Conservation (phyloP, 2,329 filamentous ascomycete species). For the Sordariomycetes sp. region DNA sequence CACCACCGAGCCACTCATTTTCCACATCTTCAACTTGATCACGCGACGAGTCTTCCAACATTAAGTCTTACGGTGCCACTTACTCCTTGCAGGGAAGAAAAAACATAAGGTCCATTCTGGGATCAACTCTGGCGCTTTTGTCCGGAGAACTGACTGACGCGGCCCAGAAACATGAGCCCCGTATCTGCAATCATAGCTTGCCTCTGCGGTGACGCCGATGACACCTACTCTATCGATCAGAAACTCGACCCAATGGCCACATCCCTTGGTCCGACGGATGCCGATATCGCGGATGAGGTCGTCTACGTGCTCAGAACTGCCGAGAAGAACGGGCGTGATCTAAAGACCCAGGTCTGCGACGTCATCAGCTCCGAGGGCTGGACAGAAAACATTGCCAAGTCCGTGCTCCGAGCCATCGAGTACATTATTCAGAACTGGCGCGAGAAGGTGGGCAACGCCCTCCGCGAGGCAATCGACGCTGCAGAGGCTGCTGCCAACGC, state of each 20-base stretch:
- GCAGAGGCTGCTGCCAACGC: neutral
- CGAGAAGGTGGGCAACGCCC: slow-evolving; percentile 5
- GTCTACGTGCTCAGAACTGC: neutral
- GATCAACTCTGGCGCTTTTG: too few species aligned
- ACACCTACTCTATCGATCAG: neutral
- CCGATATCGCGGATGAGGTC: neutral
- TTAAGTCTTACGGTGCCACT: too few species aligned
- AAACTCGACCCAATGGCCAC: neutral
- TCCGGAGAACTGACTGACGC: too few species aligned
- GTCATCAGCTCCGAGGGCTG: slow-evolving; percentile 5
- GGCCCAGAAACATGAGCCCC: too few species aligned
- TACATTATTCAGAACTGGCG: slow-evolving; percentile 3
- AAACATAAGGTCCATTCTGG: too few species aligned
- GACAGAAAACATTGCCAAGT: slow-evolving; percentile 6
- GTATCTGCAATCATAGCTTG: neutral
- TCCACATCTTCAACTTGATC: too few species aligned
- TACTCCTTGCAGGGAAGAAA: too few species aligned
- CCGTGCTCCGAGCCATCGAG: slow-evolving; percentile 5
- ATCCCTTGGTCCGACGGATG: neutral
- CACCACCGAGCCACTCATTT: too few species aligned
- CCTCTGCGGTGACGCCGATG: neutral
- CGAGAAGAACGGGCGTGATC: slow-evolving; percentile 1
- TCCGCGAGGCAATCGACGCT: slow-evolving; percentile 5
- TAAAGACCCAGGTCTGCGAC: slow-evolving; percentile 2
- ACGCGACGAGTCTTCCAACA: too few species aligned